phyloP scores from a whole-genome alignment of 2,329 filamentous ascomycete genomes.

The Fusarium sp. region DNA sequence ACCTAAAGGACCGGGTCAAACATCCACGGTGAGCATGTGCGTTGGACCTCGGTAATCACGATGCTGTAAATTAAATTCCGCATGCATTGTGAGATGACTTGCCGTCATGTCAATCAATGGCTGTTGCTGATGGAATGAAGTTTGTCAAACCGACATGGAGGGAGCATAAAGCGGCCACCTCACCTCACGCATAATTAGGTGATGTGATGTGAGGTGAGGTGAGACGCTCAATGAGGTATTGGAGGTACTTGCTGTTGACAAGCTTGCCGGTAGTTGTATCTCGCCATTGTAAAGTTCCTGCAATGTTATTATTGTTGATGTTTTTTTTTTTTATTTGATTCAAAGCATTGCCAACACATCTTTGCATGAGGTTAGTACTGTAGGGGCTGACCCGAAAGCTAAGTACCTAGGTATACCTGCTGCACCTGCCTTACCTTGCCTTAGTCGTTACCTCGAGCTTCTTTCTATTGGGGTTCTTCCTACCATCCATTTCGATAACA shows the following conservation, averaged over 20 bases:
- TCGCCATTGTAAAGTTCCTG: constrained; percentile 39
- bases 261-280: constrained; percentile 30
- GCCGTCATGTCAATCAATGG: neutral
- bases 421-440: constrained; percentile 35
- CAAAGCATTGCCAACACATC: constrained; percentile 79
- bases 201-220: constrained; percentile 1
- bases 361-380: constrained; percentile 68
- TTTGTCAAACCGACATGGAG: constrained; percentile 15
- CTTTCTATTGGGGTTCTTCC: constrained; percentile 35
- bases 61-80: neutral
- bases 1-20: neutral
- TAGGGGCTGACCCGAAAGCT: constrained; percentile 49
- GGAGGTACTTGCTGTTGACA: constrained; percentile 38
- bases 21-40: neutral
- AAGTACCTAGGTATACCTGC: neutral
- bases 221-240: constrained; percentile 19
- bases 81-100: neutral
- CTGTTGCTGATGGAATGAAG: neutral
- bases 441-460: constrained; percentile 43
- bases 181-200: neutral
- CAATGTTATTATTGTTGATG: constrained; percentile 47
- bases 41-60: neutral
- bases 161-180: constrained; percentile 17
- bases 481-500: constrained; percentile 26
- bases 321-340: constrained; percentile 58